Percentiles rank a stretch among this genome's conserved stretches.
phyloP scores from a whole-genome alignment of 1,284 basidiomycete genomes.

The Fomitopsis palustris region DNA sequence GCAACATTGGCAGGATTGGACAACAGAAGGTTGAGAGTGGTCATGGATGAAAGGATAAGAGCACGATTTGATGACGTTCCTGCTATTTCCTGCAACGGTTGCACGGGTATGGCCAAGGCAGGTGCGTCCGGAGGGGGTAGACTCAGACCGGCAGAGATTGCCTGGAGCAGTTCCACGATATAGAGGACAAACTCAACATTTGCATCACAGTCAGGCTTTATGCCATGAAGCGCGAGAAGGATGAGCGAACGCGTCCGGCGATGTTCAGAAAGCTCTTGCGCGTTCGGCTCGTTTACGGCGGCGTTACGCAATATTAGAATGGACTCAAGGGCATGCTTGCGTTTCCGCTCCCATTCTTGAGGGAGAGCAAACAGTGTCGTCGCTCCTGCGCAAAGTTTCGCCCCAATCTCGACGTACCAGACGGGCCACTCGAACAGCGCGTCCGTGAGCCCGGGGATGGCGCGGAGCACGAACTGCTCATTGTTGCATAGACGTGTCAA shows the following conservation, averaged over 20 bases:
- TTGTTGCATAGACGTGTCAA: conserved; percentile 72
- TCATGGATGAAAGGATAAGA: conserved; percentile 63
- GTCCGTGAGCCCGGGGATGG: conserved; percentile 73
- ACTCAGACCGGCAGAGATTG: conserved; percentile 25
- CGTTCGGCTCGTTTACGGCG: conserved; percentile 64
- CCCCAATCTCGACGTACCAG: conserved; percentile 62
- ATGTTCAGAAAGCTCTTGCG: conserved; percentile 53
- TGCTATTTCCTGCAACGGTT: conserved; percentile 39
- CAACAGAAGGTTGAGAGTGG: conserved; percentile 56
- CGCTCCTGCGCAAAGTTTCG: conserved; percentile 37
- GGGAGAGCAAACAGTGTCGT: conserved; percentile 52
- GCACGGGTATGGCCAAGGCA: conserved; percentile 26
- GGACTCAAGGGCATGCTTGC: conserved; percentile 70
- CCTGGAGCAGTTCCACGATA: conserved; percentile 59
- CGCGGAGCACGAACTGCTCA: conserved; percentile 65
- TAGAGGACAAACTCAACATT: conserved; percentile 69
- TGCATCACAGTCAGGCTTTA: conserved; percentile 53
- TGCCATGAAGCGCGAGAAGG: conserved; percentile 50
- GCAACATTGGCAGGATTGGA: conserved; percentile 55
- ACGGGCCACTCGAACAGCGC: conserved; percentile 80
- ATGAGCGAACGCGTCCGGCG: conserved; percentile 59
- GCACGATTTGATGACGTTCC: conserved; percentile 64
- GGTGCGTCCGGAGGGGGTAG: conserved; percentile 27
- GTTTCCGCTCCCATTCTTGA: conserved; percentile 46
- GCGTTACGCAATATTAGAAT: conserved; percentile 75